phyloP scores from a whole-genome alignment of 192 early-diverging fungal species.

The Glomus cerebriforme region DNA sequence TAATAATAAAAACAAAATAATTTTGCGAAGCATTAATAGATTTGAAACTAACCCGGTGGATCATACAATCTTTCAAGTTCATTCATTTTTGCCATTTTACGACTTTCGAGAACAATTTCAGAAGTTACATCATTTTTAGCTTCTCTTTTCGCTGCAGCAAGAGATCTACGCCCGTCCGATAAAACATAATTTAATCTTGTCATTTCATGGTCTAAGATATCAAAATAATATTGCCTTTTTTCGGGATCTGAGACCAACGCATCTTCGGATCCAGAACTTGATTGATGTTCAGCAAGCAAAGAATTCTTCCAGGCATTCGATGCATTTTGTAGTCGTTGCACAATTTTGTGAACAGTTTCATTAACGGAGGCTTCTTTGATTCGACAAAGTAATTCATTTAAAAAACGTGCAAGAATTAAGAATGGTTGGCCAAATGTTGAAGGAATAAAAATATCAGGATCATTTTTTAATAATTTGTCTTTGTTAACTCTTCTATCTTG shows the following conservation, averaged over 20 bases:
- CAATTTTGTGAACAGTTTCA: slow-evolving; percentile 8
- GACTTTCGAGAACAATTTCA: background rate
- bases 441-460: background rate
- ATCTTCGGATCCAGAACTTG: slow-evolving; percentile 2
- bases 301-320: background rate
- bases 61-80: background rate
- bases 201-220: slow-evolving; percentile 18
- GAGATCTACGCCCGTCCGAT: background rate
- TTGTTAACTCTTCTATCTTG: slow-evolving; percentile 3
- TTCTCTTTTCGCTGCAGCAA: background rate
- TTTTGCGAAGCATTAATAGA: background rate
- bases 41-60: background rate
- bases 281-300: background rate
- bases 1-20: slow-evolving; percentile 25
- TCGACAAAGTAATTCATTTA: slow-evolving; percentile 45
- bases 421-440: slow-evolving; percentile 28
- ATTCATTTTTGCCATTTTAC: background rate
- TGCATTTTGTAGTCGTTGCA: background rate
- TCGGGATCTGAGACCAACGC: background rate
- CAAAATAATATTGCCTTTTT: slow-evolving; percentile 9
- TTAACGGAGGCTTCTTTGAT: slow-evolving; percentile 35
- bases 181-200: slow-evolving; percentile 2
- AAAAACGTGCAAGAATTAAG: slow-evolving; percentile 37
- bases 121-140: background rate
- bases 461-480: background rate